Conservation (phyloP, 2,329 filamentous ascomycete genomes). For the Laburnicola sp. region DNA sequence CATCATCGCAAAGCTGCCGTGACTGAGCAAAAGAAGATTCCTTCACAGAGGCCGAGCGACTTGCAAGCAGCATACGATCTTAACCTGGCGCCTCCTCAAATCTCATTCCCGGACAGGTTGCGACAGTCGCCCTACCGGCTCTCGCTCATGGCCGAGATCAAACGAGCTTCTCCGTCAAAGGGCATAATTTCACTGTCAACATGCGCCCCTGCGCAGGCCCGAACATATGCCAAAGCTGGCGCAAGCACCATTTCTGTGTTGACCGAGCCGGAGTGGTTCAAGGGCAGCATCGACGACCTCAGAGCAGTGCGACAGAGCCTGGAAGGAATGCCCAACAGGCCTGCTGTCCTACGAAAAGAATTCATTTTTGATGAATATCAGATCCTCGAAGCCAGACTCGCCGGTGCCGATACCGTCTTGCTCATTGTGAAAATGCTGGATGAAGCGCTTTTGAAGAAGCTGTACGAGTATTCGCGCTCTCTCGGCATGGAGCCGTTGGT, state of each 20-base stretch:
- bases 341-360: conserved; percentile 90
- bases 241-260: conserved; percentile 98
- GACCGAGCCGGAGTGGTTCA: conserved; percentile 99
- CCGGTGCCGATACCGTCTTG: conserved; percentile 90
- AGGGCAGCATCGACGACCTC: conserved; percentile 93
- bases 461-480: conserved; percentile 87
- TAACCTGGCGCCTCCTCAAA: conserved; percentile 78
- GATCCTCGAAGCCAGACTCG: conserved; percentile 89
- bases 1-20: conserved; percentile 76
- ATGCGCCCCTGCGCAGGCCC: conserved; percentile 86
- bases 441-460: conserved; percentile 67
- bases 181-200: conserved; percentile 87
- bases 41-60: conserved; percentile 80
- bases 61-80: conserved; percentile 85
- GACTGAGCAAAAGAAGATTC: conserved; percentile 77
- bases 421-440: conserved; percentile 99
- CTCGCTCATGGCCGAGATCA: conserved; percentile 96
- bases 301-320: conserved; percentile 83
- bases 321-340: conserved; percentile 88
- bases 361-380: conserved; percentile 99
- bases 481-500: conserved; percentile 97
- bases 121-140: conserved; percentile 82
- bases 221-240: conserved; percentile 87
- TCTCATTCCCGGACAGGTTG: conserved; percentile 78
- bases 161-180: conserved; percentile 94